Percentiles rank a stretch among this genome's conserved stretches.
Conservation (phyloP, 371 early-diverging fungal genomes). For the Lichtheimia corymbifera region DNA sequence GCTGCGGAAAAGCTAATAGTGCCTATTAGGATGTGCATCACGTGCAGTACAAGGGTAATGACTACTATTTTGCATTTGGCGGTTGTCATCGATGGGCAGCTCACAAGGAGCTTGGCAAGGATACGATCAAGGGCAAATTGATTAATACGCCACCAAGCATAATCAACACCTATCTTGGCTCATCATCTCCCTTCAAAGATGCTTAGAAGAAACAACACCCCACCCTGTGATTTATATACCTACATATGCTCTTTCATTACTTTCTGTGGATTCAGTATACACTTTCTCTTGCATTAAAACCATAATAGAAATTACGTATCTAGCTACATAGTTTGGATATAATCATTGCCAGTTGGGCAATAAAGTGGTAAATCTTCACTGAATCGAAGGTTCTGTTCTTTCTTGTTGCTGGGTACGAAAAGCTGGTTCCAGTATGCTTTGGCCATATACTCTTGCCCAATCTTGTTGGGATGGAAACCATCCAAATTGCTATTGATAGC, state of each 20-base stretch:
- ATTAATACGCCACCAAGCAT: conserved; percentile 44
- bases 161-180: conserved; percentile 41
- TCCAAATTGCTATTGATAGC: conserved; percentile 30
- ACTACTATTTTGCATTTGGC: conserved; percentile 53
- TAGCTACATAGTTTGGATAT: conserved; percentile 16
- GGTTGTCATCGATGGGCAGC: conserved; percentile 57
- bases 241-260: background rate
- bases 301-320: too few species aligned
- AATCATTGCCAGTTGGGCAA: conserved; percentile 26
- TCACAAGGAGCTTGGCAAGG: conserved; percentile 39
- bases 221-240: too few species aligned
- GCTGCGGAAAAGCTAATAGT: background rate
- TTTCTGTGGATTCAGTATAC: background rate
- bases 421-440: conserved; percentile 18
- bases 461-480: conserved; percentile 35
- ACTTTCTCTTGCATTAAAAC: too few species aligned
- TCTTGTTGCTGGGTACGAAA: conserved; percentile 11
- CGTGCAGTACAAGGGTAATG: conserved; percentile 36
- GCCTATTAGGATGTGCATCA: conserved; percentile 40
- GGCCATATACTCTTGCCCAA: conserved; percentile 27
- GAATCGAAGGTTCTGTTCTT: background rate
- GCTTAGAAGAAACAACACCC: background rate
- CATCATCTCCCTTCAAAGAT: conserved; percentile 44
- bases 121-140: conserved; percentile 42
- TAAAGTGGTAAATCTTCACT: conserved; percentile 14